Evolutionary conservation across 495 filamentous ascomycete species (phyloP).

Genomic region (Thermochaetoides thermophila): DNA sequence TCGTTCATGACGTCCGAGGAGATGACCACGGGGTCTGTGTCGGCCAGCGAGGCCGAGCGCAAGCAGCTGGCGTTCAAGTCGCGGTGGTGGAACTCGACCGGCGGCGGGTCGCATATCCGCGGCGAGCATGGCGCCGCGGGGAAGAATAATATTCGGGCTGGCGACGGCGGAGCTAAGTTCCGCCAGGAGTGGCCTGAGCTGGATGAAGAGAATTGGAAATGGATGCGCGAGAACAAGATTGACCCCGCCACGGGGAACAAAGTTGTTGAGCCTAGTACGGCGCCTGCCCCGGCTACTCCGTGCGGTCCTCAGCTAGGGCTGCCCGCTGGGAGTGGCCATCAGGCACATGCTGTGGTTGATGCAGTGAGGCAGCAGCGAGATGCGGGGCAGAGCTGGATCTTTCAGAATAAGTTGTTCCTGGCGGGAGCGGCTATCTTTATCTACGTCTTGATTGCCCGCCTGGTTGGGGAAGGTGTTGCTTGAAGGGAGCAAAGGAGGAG

Average conservation of each 20-base stretch:
- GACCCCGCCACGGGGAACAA: constrained; percentile 62
- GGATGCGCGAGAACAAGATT: constrained; percentile 73
- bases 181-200: constrained; percentile 77
- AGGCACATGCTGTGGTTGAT: constrained; percentile 67
- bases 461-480: constrained; percentile 47
- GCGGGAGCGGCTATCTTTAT: constrained; percentile 51
- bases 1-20: constrained; percentile 98
- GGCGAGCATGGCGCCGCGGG: constrained; percentile 17
- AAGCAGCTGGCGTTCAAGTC: constrained; percentile 62
- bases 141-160: constrained; percentile 46
- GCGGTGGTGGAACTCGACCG: constrained; percentile 94
- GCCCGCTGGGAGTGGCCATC: constrained; percentile 50
- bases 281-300: constrained; percentile 33
- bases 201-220: constrained; percentile 83
- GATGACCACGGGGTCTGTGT: constrained; percentile 94
- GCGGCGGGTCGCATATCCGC: constrained; percentile 62
- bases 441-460: constrained; percentile 64
- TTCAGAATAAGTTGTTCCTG: constrained; percentile 60
- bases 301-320: constrained; percentile 54
- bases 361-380: constrained; percentile 57
- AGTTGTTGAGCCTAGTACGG: constrained; percentile 20
- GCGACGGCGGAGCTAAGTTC: constrained; percentile 88
- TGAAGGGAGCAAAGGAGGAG: too few species aligned
- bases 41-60: constrained; percentile 62
- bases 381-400: constrained; percentile 67